phyloP scores from a whole-genome alignment of 225 moss, liverwort and hornwort species.

The Bryum argenteum region DNA sequence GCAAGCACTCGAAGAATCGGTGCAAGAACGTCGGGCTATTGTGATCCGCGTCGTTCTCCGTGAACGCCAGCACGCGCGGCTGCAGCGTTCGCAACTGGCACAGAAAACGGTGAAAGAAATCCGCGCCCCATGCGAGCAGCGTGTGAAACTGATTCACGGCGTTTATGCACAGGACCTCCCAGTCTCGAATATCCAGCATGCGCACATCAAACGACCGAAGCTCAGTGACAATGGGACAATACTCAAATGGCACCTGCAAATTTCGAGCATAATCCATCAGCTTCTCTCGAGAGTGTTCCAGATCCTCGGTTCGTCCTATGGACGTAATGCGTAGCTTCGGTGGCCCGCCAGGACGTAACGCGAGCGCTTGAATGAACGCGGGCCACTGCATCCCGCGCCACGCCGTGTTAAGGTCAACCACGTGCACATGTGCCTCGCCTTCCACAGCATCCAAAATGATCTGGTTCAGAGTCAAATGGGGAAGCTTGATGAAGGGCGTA shows the following conservation, averaged over 20 bases:
- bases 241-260: slow-evolving; percentile 81
- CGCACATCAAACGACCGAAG: slow-evolving; percentile 57
- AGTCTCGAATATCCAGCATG: slow-evolving; percentile 64
- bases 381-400: slow-evolving; percentile 99
- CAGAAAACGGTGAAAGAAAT: slow-evolving; percentile 57
- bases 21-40: slow-evolving; percentile 70
- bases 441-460: slow-evolving; percentile 87
- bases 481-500: slow-evolving; percentile 82
- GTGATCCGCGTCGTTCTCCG: slow-evolving; percentile 90
- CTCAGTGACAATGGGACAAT: slow-evolving; percentile 56
- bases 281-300: slow-evolving; percentile 73
- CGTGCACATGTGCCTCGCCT: slow-evolving; percentile 70
- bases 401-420: slow-evolving; percentile 69
- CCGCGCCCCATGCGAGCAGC: slow-evolving; percentile 59
- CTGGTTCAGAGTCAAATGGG: slow-evolving; percentile 89
- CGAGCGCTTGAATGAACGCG: slow-evolving; percentile 86
- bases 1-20: slow-evolving; percentile 83
- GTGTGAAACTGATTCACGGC: slow-evolving; percentile 63
- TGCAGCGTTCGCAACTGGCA: slow-evolving; percentile 60
- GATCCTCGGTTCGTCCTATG: slow-evolving; percentile 57
- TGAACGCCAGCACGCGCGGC: slow-evolving; percentile 70
- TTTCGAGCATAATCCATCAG: slow-evolving; percentile 70
- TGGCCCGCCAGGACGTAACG: slow-evolving; percentile 70
- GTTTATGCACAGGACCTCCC: slow-evolving; percentile 78
- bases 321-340: slow-evolving; percentile 80